phyloP scores from a whole-genome alignment of 2,329 filamentous ascomycete genomes.

The Penicillium concentricum region DNA sequence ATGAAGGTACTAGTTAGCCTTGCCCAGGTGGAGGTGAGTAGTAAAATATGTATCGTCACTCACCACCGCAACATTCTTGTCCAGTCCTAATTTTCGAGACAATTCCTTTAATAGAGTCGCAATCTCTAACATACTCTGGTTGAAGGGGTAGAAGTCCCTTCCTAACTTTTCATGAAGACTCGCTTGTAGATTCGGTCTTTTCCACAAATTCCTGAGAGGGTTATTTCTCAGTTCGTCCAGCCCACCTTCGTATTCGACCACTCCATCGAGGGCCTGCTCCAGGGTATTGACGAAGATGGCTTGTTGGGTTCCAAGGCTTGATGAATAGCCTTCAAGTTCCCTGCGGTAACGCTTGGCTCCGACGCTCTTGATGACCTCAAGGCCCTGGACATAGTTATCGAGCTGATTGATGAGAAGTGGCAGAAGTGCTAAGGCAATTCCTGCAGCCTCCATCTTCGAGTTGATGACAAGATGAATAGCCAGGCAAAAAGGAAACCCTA shows the following conservation, averaged over 20 bases:
- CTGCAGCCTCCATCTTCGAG: conserved; percentile 18
- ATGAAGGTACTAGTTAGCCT: background rate
- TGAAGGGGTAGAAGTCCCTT: background rate
- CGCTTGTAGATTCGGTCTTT: background rate
- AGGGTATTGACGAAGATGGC: conserved; percentile 14
- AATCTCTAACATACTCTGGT: background rate
- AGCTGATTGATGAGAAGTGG: conserved; percentile 36
- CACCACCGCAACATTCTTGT: background rate
- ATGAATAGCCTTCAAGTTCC: conserved; percentile 6
- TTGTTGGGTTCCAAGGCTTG: conserved; percentile 9
- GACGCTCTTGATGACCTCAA: conserved; percentile 41
- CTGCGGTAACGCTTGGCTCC: conserved; percentile 7
- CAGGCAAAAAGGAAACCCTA: background rate
- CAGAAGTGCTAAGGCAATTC: conserved; percentile 36
- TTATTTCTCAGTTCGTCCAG: conserved; percentile 2
- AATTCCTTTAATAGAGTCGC: background rate
- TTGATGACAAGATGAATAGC: background rate
- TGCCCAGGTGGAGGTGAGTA: too few relatives aligned
- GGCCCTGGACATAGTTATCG: conserved; percentile 40
- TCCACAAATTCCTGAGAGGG: background rate
- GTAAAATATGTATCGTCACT: background rate
- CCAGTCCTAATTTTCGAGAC: background rate
- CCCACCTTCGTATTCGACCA: conserved; percentile 7
- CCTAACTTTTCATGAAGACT: background rate
- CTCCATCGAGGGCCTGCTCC: conserved; percentile 4